Conservation (phyloP, 2,329 filamentous ascomycete genomes). For the Fusarium beomiforme region DNA sequence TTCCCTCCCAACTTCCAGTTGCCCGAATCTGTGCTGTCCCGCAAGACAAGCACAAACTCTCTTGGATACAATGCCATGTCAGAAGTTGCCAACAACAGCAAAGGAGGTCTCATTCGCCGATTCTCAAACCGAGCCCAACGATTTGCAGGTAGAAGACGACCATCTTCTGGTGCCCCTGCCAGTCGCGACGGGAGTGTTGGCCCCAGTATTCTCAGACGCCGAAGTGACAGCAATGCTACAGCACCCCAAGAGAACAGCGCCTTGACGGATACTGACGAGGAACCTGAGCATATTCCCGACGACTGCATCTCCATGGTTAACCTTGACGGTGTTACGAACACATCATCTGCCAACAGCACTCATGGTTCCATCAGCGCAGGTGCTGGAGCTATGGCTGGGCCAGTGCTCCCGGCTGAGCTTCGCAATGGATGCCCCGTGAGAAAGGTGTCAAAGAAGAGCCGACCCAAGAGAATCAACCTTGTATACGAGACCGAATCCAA, state of each 20-base stretch:
- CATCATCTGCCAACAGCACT: conserved; percentile 60
- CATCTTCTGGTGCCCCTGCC: conserved; percentile 79
- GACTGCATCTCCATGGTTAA: conserved; percentile 49
- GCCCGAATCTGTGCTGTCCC: conserved; percentile 75
- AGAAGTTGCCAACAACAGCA: conserved; percentile 59
- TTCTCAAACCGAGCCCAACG: conserved; percentile 83
- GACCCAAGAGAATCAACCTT: conserved; percentile 73
- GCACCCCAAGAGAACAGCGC: conserved; percentile 61
- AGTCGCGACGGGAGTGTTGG: conserved; percentile 90
- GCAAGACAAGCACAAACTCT: conserved; percentile 68
- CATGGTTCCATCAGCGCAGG: conserved; percentile 58
- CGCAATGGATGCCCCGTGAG: conserved; percentile 80
- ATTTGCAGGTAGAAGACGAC: conserved; percentile 74
- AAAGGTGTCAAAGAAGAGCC: conserved; percentile 86
- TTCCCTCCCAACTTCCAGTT: conserved; percentile 70
- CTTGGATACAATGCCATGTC: conserved; percentile 71
- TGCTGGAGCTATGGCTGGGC: conserved; percentile 64
- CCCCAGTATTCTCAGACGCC: conserved; percentile 84
- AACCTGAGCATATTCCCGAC: conserved; percentile 54
- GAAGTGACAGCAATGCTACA: conserved; percentile 89
- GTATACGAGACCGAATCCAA: conserved; percentile 84
- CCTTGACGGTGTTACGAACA: conserved; percentile 56
- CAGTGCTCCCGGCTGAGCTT: conserved; percentile 79
- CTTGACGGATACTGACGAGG: conserved; percentile 61
- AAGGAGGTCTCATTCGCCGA: conserved; percentile 76